Percentiles rank a stretch among this genome's conserved stretches.
Evolutionary conservation across 192 early-diverging fungal species (phyloP).

Genomic region (Coemansia umbellata): DNA sequence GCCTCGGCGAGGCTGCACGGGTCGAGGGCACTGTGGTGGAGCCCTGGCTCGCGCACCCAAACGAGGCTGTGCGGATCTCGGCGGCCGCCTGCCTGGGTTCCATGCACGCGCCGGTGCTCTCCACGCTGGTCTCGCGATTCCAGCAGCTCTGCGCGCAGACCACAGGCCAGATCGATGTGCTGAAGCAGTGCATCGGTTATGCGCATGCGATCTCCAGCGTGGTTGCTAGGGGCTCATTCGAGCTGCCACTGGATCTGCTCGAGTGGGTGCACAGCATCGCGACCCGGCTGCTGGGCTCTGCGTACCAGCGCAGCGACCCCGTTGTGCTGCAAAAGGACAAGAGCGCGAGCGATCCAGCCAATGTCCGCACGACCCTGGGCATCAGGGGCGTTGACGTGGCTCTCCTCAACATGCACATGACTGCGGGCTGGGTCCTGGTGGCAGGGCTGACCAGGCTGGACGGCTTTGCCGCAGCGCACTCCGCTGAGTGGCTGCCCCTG

Average conservation of each 20-base stretch:
- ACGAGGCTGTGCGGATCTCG: constrained; percentile 67
- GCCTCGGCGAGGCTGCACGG: constrained; percentile 57
- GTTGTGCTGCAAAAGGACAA: neutral
- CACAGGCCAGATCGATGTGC: constrained; percentile 40
- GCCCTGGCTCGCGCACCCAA: constrained; percentile 63
- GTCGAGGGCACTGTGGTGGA: constrained; percentile 50
- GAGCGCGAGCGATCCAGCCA: constrained; percentile 3
- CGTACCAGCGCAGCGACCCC: constrained; percentile 23
- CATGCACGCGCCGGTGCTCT: constrained; percentile 59
- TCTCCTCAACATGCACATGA: constrained; percentile 22
- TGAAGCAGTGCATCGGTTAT: constrained; percentile 58
- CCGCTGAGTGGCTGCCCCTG: constrained; percentile 18
- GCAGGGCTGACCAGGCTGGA: constrained; percentile 7
- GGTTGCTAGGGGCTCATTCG: constrained; percentile 19
- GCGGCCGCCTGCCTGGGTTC: constrained; percentile 68
- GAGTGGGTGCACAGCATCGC: constrained; percentile 76
- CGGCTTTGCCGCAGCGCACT: constrained; percentile 1
- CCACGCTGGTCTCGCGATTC: constrained; percentile 60
- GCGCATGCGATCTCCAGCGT: constrained; percentile 64
- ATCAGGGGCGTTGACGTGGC: neutral
- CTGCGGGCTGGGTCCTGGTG: constrained; percentile 35
- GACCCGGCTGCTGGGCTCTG: constrained; percentile 66
- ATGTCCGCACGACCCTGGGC: constrained; percentile 1
- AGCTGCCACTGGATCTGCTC: constrained; percentile 69
- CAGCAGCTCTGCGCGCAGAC: constrained; percentile 68